Base-by-base conservation (phyloP, 139 green algal species). In the Chlorella ohadii region DNA sequence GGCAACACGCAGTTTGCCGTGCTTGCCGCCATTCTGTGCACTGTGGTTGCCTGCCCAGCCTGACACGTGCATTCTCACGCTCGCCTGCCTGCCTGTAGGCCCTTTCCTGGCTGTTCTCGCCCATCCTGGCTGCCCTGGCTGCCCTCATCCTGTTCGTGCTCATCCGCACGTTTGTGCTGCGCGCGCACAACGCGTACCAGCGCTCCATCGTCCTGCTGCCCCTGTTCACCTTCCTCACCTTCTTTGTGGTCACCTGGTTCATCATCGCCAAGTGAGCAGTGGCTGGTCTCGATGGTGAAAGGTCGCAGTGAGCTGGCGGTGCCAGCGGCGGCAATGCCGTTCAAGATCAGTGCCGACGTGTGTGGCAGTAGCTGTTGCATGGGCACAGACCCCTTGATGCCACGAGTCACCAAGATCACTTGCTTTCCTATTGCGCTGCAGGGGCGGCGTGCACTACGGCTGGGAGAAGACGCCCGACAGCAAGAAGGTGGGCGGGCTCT, bases 201-300 rank as follows among this genome's bases (percentile, higher is more conserved):
- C 82, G 47, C 51, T 87, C 72, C 51, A 19, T 87, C n/a, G 36
- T 44, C 36, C 56, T 87, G 33, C 65, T 87, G 23, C 82, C 82
- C 41, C 19, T 87, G 23, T 83, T 55, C 51, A 81, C 57, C 17
- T 81, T 83, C 27, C 7, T 91, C 17, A 88, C 87, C 56, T 59
- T 92, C 66, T 90, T 88, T 34, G 41, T 95, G 15, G 93, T 91
- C 66, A 65, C 76, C 20, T 91, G 91, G 72, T 93, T 93, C 75
- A 90, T 96, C 73, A 91, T 93, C 41, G 86, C 91, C 73, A 93
- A 88, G 41, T 73, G 51, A 66, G 16, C 23, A 11, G 41, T 9
- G 44, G 44, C 9, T 6, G 6, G 44, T 51, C 6, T 51, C 9
- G 44, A n/a, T n/a, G n/a, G n/a, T n/a, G n/a, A n/a, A n/a, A n/a